These are phyloP conservation scores for Lachancea sp. DNA, from an alignment of 805 yeast genomes.

Conservation along the genomic window DNA sequence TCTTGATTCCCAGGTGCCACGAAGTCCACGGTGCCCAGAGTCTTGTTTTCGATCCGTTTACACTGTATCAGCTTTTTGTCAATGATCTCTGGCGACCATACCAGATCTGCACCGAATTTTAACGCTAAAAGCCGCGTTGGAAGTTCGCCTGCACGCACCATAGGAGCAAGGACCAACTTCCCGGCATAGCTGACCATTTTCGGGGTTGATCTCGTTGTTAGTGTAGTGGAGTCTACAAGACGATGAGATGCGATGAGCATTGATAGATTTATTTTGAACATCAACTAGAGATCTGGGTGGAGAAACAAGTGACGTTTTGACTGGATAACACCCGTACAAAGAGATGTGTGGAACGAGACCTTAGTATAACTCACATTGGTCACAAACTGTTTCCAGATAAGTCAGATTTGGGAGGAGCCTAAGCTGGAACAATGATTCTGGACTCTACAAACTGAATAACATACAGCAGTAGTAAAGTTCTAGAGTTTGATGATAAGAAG, in stretches of 20 bases:
- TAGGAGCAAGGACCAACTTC: conserved; percentile 84
- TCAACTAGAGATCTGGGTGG: neutral
- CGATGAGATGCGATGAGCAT: neutral
- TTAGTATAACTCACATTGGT: too few species aligned
- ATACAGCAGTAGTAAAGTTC: too few species aligned
- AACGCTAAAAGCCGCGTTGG: conserved; percentile 81
- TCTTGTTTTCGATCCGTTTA: conserved; percentile 52
- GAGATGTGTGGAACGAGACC: too few species aligned
- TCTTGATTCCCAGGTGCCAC: conserved; percentile 32
- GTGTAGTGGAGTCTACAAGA: neutral
- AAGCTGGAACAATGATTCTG: too few species aligned
- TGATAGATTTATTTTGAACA: too few species aligned
- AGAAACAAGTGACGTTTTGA: neutral
- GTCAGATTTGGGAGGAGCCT: too few species aligned
- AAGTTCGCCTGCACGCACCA: conserved; percentile 94
- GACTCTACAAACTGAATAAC: too few species aligned
- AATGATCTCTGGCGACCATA: conserved; percentile 92
- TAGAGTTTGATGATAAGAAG: too few species aligned
- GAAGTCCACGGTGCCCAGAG: conserved; percentile 56
- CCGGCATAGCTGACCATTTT: conserved; percentile 67
- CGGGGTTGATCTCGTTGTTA: neutral
- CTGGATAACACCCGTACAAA: neutral
- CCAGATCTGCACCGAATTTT: conserved; percentile 84
- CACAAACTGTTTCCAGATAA: too few species aligned
- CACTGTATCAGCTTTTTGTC: conserved; percentile 78